Conservation (phyloP, 805 yeast species). For the Zygotorulaspora florentina region DNA sequence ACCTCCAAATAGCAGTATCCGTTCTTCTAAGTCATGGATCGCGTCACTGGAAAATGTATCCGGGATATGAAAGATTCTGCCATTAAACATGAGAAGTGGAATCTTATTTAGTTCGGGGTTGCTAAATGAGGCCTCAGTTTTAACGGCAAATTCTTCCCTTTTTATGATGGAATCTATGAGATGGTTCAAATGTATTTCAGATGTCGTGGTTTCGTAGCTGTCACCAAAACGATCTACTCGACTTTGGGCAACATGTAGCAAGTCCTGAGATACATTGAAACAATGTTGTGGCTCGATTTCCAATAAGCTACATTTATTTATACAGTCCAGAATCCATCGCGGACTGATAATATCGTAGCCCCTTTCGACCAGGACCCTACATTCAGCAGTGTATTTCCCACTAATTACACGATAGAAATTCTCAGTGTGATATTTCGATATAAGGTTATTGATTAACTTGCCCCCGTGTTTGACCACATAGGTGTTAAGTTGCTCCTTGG, state of each 20-base stretch:
- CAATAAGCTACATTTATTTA: conserved; percentile 33
- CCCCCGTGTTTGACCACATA: conserved; percentile 52
- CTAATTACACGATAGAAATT: conserved; percentile 35
- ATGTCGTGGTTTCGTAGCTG: conserved; percentile 40
- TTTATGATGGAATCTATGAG: conserved; percentile 13
- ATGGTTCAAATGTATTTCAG: conserved; percentile 15
- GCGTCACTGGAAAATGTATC: conserved; percentile 1
- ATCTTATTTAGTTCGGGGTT: conserved; percentile 7
- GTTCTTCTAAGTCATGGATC: conserved; percentile 3
- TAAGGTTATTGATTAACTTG: conserved; percentile 36
- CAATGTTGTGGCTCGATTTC: conserved; percentile 61
- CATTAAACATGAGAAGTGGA: conserved; percentile 36
- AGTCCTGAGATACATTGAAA: conserved; percentile 37
- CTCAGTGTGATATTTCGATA: conserved; percentile 14
- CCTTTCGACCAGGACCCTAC: conserved; percentile 35
- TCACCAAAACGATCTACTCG: conserved; percentile 61
- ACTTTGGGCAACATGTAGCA: conserved; percentile 24
- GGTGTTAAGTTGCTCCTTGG: conserved; percentile 36
- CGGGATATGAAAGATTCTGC: conserved; percentile 35
- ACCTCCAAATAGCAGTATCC: conserved; percentile 45
- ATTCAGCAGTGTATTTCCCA: conserved; percentile 39
- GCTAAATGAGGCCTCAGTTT: conserved; percentile 12
- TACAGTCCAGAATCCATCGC: conserved; percentile 68
- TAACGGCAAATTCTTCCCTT: background rate
- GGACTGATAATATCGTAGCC: conserved; percentile 65